phyloP scores from a whole-genome alignment of 495 filamentous ascomycete species.

The Neurospora sp. region DNA sequence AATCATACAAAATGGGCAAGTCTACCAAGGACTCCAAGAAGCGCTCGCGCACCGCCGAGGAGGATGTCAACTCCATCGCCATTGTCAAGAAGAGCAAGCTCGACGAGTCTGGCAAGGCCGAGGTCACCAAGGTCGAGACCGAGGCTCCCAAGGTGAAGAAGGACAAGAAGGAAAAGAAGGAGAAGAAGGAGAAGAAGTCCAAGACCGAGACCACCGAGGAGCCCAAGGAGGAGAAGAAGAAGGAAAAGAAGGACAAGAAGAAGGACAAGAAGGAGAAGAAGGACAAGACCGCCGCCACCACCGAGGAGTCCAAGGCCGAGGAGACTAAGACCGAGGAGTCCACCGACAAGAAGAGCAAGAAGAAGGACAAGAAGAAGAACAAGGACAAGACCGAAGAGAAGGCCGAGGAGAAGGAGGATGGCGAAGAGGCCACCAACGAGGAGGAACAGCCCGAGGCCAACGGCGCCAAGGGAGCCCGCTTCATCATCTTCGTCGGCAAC shows the following conservation, averaged over 20 bases:
- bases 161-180: constrained; percentile 24
- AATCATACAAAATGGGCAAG: constrained; percentile 14
- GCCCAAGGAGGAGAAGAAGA: constrained; percentile 15
- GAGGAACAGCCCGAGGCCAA: neutral
- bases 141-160: constrained; percentile 18
- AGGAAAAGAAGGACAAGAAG: constrained; percentile 28
- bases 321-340: neutral
- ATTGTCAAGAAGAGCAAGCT: constrained; percentile 30
- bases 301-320: constrained; percentile 10
- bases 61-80: constrained; percentile 15
- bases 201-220: constrained; percentile 18
- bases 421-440: constrained; percentile 16
- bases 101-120: constrained; percentile 21
- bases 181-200: constrained; percentile 14
- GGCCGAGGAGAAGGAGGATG: neutral
- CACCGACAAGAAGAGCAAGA: constrained; percentile 25
- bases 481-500: constrained; percentile 87
- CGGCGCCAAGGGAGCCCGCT: constrained; percentile 46
- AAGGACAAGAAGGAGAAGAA: constrained; percentile 39
- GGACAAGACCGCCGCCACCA: constrained; percentile 6
- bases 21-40: constrained; percentile 18
- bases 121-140: constrained; percentile 33
- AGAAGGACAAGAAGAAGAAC: constrained; percentile 17
- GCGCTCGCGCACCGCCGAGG: constrained; percentile 21
- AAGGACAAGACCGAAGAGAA: constrained; percentile 8